Percentiles rank a stretch among this genome's conserved stretches.
Evolutionary conservation across 2,329 filamentous ascomycete species (phyloP).

Genomic region (Aspergillus niger): DNA sequence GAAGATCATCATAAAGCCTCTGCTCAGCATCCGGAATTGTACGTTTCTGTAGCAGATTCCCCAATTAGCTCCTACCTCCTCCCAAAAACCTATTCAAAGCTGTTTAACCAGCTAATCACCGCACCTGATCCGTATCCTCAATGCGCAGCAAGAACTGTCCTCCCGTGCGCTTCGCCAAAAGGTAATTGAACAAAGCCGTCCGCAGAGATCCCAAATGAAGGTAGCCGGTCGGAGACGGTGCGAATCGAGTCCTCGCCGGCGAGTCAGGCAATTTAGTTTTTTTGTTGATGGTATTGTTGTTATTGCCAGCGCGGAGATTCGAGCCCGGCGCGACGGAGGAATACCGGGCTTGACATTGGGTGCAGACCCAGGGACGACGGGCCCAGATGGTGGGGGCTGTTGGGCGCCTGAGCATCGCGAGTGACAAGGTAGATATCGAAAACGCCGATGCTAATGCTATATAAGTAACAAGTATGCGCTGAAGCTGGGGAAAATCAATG

Average conservation of each 20-base stretch:
- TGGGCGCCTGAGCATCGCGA: constrained; percentile 32
- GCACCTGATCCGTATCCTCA: constrained; percentile 91
- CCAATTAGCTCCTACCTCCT: constrained; percentile 28
- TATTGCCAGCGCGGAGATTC: constrained; percentile 24
- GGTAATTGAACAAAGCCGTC: constrained; percentile 93
- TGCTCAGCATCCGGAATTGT: constrained; percentile 78
- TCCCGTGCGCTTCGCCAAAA: constrained; percentile 82
- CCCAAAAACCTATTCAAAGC: neutral
- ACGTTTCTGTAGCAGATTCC: constrained; percentile 63
- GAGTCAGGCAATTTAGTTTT: constrained; percentile 47
- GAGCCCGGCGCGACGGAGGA: constrained; percentile 31
- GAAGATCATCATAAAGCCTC: constrained; percentile 74
- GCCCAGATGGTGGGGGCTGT: constrained; percentile 23
- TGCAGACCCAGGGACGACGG: constrained; percentile 41
- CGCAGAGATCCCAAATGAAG: constrained; percentile 88
- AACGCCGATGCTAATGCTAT: neutral
- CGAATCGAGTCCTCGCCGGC: constrained; percentile 81
- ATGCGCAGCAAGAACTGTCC: constrained; percentile 89
- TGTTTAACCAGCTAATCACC: constrained; percentile 24
- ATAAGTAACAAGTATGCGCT: neutral
- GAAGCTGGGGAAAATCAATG: neutral
- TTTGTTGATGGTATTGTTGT: constrained; percentile 21
- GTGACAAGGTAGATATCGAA: neutral
- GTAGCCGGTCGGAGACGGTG: constrained; percentile 91
- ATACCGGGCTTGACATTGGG: constrained; percentile 37